These are phyloP conservation scores for Cryphonectria nitschkei DNA, from an alignment of 2,329 filamentous ascomycete genomes.

Conservation along the genomic window DNA sequence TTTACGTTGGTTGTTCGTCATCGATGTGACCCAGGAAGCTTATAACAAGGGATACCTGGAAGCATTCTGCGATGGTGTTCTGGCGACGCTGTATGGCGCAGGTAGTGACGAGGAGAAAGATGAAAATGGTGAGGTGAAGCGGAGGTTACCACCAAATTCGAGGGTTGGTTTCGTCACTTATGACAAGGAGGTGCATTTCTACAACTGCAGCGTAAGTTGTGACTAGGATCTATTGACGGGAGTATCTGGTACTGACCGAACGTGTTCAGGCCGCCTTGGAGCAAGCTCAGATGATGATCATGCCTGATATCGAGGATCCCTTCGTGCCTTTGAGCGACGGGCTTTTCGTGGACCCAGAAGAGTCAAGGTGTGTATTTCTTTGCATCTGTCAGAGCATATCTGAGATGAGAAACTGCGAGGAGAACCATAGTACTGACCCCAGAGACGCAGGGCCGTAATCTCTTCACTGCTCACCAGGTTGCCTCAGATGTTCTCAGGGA, in stretches of 20 bases:
- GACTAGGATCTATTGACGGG: neutral
- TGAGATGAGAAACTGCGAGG: neutral
- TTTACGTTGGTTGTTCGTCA: slow-evolving; percentile 84
- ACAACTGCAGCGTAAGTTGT: slow-evolving; percentile 80
- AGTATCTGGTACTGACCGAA: neutral
- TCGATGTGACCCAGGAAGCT: slow-evolving; percentile 91
- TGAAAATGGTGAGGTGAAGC: slow-evolving; percentile 57
- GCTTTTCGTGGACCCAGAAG: slow-evolving; percentile 91
- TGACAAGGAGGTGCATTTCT: slow-evolving; percentile 97
- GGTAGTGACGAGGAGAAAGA: slow-evolving; percentile 55
- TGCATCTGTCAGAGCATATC: neutral
- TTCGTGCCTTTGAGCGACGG: slow-evolving; percentile 92
- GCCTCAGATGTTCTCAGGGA: slow-evolving; percentile 81
- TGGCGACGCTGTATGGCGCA: slow-evolving; percentile 79
- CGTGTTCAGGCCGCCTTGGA: slow-evolving; percentile 67
- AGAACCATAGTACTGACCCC: slow-evolving; percentile 34
- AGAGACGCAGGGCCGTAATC: slow-evolving; percentile 66
- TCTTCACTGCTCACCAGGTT: slow-evolving; percentile 82
- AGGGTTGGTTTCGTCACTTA: slow-evolving; percentile 96
- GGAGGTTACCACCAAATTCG: slow-evolving; percentile 72
- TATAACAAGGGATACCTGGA: slow-evolving; percentile 89
- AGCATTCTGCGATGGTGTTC: slow-evolving; percentile 86
- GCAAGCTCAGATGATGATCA: slow-evolving; percentile 96
- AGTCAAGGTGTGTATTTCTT: slow-evolving; percentile 67
- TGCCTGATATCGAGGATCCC: slow-evolving; percentile 95